These are phyloP conservation scores for Phlyctochytrium arcticum DNA, from an alignment of 192 early-diverging fungal species.

Conservation along the genomic window DNA sequence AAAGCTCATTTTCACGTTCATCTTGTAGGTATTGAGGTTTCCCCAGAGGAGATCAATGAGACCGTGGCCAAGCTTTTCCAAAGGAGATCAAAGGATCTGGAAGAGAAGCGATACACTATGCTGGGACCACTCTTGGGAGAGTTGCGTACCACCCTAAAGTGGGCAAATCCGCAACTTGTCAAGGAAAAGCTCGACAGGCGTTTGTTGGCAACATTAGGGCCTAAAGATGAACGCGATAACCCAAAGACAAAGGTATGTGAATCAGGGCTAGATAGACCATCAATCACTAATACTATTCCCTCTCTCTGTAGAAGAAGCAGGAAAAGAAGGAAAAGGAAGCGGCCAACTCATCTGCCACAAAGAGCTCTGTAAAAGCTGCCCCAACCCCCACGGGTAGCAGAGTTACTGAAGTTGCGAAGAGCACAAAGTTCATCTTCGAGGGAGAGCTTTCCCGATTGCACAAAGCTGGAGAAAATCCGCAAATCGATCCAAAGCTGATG, in stretches of 20 bases:
- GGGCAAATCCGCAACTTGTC: constrained; percentile 85
- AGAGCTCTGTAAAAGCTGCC: constrained; percentile 11
- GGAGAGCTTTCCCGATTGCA: constrained; percentile 92
- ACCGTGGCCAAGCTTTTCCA: constrained; percentile 64
- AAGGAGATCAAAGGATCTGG: constrained; percentile 62
- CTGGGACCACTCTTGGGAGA: constrained; percentile 71
- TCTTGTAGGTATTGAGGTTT: constrained; percentile 73
- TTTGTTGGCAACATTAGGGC: constrained; percentile 82
- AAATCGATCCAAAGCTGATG: constrained; percentile 90
- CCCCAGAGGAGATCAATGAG: constrained; percentile 67
- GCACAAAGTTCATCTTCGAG: constrained; percentile 66
- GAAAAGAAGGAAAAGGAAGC: constrained; percentile 70
- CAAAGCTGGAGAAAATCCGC: constrained; percentile 93
- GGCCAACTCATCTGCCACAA: constrained; percentile 43
- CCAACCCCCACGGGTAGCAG: constrained; percentile 19
- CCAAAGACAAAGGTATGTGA: constrained; percentile 41
- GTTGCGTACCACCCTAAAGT: constrained; percentile 69
- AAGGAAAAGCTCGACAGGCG: constrained; percentile 88
- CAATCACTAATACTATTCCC: background rate
- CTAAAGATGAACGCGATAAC: constrained; percentile 95
- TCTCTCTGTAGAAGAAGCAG: constrained; percentile 36
- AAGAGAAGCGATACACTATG: constrained; percentile 80
- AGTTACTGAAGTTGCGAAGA: constrained; percentile 53
- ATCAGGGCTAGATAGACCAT: background rate
- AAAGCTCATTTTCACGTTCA: background rate